These are phyloP conservation scores for Mucor plumbeus DNA, from an alignment of 371 early-diverging fungal genomes.

Conservation along the genomic window DNA sequence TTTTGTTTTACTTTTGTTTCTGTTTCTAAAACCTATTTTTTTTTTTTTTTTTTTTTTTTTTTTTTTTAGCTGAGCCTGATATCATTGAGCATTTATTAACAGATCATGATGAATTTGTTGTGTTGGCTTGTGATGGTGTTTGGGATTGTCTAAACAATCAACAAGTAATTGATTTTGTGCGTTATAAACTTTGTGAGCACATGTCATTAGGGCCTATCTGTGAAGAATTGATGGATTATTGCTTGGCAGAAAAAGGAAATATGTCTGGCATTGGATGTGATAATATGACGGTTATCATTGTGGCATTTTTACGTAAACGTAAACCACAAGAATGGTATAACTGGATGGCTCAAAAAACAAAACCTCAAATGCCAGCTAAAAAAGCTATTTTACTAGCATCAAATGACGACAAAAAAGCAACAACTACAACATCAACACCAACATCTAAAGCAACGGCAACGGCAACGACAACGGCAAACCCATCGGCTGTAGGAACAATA, in stretches of 20 bases:
- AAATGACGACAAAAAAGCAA: constrained; percentile 1
- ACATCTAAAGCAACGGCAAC: neutral
- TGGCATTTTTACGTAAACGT: constrained; percentile 77
- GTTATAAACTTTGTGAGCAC: constrained; percentile 58
- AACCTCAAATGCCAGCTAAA: constrained; percentile 20
- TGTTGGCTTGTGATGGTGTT: constrained; percentile 95
- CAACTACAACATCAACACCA: neutral
- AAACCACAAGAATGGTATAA: constrained; percentile 70
- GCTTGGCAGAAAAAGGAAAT: constrained; percentile 80
- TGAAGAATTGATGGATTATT: constrained; percentile 86
- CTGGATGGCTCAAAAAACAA: constrained; percentile 36
- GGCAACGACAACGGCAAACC: neutral
- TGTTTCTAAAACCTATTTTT: no score
- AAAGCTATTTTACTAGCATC: constrained; percentile 24
- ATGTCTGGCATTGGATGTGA: constrained; percentile 91
- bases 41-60: no score
- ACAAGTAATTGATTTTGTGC: constrained; percentile 82
- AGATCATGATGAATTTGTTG: constrained; percentile 86
- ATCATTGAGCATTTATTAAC: constrained; percentile 63
- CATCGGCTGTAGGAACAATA: neutral
- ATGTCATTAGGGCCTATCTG: constrained; percentile 62
- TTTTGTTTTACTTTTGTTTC: no score
- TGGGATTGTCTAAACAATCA: constrained; percentile 94
- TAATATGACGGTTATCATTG: constrained; percentile 95
- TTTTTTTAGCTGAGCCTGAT: constrained; percentile 75